Evolutionary conservation across 305 asterid species (phyloP).

Genomic region (Vinca major): DNA sequence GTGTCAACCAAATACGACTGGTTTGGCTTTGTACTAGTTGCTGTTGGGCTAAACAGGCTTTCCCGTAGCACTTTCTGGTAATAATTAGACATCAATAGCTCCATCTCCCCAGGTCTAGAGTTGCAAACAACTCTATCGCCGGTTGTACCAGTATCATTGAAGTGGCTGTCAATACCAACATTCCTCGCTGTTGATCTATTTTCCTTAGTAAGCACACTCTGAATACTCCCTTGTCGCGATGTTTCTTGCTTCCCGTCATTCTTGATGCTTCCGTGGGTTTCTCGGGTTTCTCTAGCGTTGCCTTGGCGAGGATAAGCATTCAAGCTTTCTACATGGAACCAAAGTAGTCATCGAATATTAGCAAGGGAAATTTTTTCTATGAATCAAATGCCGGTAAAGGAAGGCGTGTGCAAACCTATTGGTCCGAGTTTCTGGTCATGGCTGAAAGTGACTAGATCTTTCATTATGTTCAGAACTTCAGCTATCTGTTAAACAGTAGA

Average conservation of each 20-base stretch:
- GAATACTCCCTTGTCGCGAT: not conserved
- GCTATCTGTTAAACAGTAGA: slow-evolving; percentile 33
- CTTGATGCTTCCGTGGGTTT: not conserved
- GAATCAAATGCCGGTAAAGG: not conserved
- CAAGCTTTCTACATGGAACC: slow-evolving; percentile 36
- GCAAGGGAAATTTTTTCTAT: not conserved
- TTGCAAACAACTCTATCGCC: not conserved
- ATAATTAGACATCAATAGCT: not conserved
- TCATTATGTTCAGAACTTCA: slow-evolving; percentile 48
- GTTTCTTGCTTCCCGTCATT: slow-evolving; percentile 10
- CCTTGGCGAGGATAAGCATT: slow-evolving; percentile 18
- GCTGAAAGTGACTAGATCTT: slow-evolving; percentile 41
- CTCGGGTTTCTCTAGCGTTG: not conserved
- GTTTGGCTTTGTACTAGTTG: not conserved
- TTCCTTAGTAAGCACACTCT: not conserved
- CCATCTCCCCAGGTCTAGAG: not conserved
- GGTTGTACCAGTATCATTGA: not conserved
- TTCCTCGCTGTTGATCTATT: not conserved
- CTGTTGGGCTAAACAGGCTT: not conserved
- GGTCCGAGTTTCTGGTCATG: slow-evolving; percentile 33
- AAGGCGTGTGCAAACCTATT: slow-evolving; percentile 37
- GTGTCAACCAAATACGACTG: slow-evolving; percentile 3
- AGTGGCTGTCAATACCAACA: not conserved
- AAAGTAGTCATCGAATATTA: not conserved
- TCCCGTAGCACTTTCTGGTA: slow-evolving; percentile 9